A percentile compares a stretch with the other conserved stretches of the same genome.
phyloP scores from a whole-genome alignment of 345 rosid genomes.

The Boechera stricta region DNA sequence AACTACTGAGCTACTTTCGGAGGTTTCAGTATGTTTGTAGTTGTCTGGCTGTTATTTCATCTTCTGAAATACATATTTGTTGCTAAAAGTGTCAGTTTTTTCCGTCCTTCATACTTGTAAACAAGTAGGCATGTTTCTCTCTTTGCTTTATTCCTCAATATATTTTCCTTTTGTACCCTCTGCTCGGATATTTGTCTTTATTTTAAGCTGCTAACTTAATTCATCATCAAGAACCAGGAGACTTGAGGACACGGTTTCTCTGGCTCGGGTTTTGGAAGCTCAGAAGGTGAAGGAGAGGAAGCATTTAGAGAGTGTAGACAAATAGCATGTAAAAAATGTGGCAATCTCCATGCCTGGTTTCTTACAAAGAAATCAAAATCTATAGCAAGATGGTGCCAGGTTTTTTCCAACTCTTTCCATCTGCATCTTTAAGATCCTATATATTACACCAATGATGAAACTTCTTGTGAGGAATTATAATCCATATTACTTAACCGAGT shows the following conservation, averaged over 20 bases:
- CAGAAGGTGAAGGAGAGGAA: constrained; percentile 69
- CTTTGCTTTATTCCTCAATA: constrained; percentile 19
- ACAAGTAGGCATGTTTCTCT: background rate
- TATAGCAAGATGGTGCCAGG: constrained; percentile 99
- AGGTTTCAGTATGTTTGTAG: constrained; percentile 67
- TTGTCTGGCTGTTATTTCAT: constrained; percentile 20
- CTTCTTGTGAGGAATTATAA: constrained; percentile 24
- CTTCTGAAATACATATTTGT: constrained; percentile 2
- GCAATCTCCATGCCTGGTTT: constrained; percentile 78
- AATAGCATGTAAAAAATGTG: constrained; percentile 89
- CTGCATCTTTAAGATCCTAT: constrained; percentile 24
- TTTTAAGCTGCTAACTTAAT: constrained; percentile 33
- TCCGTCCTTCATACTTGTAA: background rate
- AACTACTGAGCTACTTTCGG: constrained; percentile 76
- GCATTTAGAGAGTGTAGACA: constrained; percentile 75
- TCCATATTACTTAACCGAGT: constrained; percentile 7
- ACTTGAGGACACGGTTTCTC: constrained; percentile 62
- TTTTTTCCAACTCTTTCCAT: constrained; percentile 47
- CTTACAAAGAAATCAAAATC: constrained; percentile 77
- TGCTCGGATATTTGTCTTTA: constrained; percentile 23
- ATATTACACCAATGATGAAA: constrained; percentile 3
- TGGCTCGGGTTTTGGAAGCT: constrained; percentile 61
- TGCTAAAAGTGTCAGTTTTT: constrained; percentile 11
- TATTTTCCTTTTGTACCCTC: background rate
- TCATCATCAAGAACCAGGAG: constrained; percentile 51